Conservation (phyloP, 2,329 filamentous ascomycete genomes). For the Ceratocystis variospora region DNA sequence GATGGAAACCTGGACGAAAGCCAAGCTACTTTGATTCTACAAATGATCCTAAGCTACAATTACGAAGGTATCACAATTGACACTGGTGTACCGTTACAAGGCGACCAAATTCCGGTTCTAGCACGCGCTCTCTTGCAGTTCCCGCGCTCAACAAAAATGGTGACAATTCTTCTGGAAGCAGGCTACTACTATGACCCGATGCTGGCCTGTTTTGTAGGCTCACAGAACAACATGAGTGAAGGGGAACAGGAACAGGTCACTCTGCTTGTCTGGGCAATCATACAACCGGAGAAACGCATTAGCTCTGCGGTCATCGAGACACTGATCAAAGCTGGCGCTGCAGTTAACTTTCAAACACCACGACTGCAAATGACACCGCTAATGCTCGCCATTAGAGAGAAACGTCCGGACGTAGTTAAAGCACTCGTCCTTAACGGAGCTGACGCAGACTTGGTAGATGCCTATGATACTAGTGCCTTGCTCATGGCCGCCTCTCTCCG, state of each 20-base stretch:
- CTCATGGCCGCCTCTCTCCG: constrained; percentile 44
- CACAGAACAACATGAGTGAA: constrained; percentile 31
- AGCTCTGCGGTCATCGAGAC: constrained; percentile 44
- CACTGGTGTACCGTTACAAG: constrained; percentile 33
- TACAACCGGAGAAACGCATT: constrained; percentile 49
- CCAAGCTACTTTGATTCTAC: constrained; percentile 6
- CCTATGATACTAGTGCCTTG: constrained; percentile 43
- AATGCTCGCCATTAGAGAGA: constrained; percentile 43
- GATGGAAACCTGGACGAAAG: not conserved
- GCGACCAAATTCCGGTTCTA: constrained; percentile 30
- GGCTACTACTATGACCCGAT: constrained; percentile 46
- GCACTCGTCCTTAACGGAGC: constrained; percentile 43
- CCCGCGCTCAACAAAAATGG: constrained; percentile 39
- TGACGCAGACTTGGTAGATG: constrained; percentile 45
- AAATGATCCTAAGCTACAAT: constrained; percentile 28
- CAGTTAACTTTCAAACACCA: constrained; percentile 37
- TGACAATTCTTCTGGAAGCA: constrained; percentile 40
- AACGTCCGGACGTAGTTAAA: constrained; percentile 44
- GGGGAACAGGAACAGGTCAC: constrained; percentile 43
- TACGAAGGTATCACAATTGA: constrained; percentile 36
- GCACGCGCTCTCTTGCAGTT: constrained; percentile 41
- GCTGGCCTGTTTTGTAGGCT: constrained; percentile 17
- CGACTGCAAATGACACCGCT: constrained; percentile 38
- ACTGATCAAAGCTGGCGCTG: constrained; percentile 41
- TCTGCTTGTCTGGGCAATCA: constrained; percentile 46